Evolutionary conservation across 1,284 basidiomycete genomes (phyloP), one percentile per base, ranked within the genome.

Genomic region (Volvariella surrecta): DNA sequence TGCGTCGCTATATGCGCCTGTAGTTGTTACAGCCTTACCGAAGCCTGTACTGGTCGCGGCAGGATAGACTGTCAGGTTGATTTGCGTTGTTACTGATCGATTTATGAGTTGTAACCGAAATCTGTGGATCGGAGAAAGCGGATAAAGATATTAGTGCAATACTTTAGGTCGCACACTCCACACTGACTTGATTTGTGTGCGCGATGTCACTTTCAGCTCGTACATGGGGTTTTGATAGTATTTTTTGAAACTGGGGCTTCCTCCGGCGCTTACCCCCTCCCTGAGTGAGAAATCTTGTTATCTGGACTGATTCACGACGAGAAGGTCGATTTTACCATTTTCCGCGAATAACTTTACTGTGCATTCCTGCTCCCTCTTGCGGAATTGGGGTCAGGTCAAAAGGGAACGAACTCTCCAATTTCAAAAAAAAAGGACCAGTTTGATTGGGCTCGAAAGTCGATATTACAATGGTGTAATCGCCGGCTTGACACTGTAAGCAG

Each of bases 341-440:
- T 1, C 84, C 88, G 16, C 65, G 70, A 2, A 87, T 51, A 0
- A 70, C 59, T 48, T 88, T 82, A 22, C 65, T 67, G 57, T 84
- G 95, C 91, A 96, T 90, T 1, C 93, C 93, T 0, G 91, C 89
- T 0, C 91, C 92, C 62, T 97, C 93, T 44, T 82, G 79, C 0
- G 86, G 83, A 50, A 98, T 94, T 1, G 82, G 66, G 49, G 77
- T 80, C 45, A 93, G 62, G 34, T 82, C 76, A 42, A 84, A 71
- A n/a, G 74, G 72, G 16, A 64, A 55, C 0, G 79, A 72, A 38
- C 81, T 79, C 42, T 87, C 78, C 2, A 89, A 61, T 16, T 64
- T 64, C 17, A 96, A 59, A 0, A 67, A 67, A 59, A 81, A 95
- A 11, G 70, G 51, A 2, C 87, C 89, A 2, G 69, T 64, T 47